Evolutionary conservation across 139 green algal species (phyloP).

Genomic region (Yamagishiella unicocca): DNA sequence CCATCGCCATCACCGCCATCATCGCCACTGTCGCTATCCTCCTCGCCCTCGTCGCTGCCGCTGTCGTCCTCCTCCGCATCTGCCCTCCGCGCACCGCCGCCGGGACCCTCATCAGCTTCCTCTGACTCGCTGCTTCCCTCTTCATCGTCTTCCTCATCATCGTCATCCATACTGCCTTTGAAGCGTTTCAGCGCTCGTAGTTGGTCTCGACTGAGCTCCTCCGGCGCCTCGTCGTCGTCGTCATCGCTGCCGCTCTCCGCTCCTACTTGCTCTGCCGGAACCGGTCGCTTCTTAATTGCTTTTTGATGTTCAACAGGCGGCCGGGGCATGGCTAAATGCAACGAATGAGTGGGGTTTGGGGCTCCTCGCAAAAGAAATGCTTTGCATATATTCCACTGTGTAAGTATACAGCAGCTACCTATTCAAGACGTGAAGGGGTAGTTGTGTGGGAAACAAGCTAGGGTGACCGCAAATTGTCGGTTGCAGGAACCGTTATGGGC

Average conservation of each 20-base stretch:
- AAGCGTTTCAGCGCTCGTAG: constrained; percentile 33
- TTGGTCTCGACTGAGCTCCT: constrained; percentile 35
- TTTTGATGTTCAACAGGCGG: background rate
- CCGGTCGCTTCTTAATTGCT: background rate
- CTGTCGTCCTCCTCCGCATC: background rate
- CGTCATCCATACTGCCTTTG: constrained; percentile 3
- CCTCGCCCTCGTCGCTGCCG: background rate
- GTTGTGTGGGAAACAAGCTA: too few relatives aligned
- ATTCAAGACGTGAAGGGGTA: too few relatives aligned
- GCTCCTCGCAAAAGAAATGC: too few relatives aligned
- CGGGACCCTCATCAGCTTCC: background rate
- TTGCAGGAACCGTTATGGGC: too few relatives aligned
- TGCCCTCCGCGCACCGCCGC: background rate
- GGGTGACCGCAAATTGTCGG: too few relatives aligned
- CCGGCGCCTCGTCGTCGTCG: background rate
- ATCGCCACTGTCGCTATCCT: background rate
- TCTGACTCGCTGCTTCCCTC: background rate
- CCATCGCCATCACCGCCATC: background rate
- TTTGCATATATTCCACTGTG: too few relatives aligned
- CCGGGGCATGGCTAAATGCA: background rate
- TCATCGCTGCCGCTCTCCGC: background rate
- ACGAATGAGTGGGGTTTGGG: too few relatives aligned
- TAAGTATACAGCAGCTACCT: too few relatives aligned
- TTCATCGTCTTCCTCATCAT: background rate
- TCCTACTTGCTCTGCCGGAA: background rate